These are phyloP conservation scores for Cinnamomum micranthum DNA, from an alignment of 164 flowering plant species.

Conservation along the genomic window DNA sequence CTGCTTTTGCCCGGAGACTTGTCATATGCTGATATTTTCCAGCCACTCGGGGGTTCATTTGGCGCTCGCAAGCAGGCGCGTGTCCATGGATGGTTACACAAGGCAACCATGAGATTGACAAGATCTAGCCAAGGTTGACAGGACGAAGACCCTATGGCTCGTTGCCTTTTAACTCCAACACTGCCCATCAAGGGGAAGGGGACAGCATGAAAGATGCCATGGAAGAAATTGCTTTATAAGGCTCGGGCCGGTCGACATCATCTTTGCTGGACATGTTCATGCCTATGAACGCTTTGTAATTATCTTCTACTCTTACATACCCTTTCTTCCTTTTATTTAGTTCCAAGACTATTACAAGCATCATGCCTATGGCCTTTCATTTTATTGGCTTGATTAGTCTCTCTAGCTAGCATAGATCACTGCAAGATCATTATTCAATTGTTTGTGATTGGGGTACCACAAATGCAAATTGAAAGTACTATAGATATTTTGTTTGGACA, in stretches of 20 bases:
- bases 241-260: constrained; percentile 55
- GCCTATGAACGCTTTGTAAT: constrained; percentile 94
- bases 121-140: constrained; percentile 53
- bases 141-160: constrained; percentile 63
- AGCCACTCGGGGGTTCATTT: constrained; percentile 72
- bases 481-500: too few relatives aligned
- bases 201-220: constrained; percentile 52
- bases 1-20: constrained; percentile 74
- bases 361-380: too few relatives aligned
- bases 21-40: constrained; percentile 63
- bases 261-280: constrained; percentile 86
- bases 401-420: too few relatives aligned
- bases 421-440: too few relatives aligned
- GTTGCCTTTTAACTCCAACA: constrained; percentile 57
- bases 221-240: constrained; percentile 59
- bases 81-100: constrained; percentile 92
- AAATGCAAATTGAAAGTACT: too few relatives aligned
- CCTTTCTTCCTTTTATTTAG: not conserved
- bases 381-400: too few relatives aligned
- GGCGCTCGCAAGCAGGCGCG: constrained; percentile 65
- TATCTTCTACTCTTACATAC: not conserved
- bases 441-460: too few relatives aligned
- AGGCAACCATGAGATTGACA: constrained; percentile 87
- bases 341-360: too few relatives aligned
- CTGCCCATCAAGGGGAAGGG: constrained; percentile 65